These are phyloP conservation scores for Coemansia sp. DNA, from an alignment of 192 early-diverging fungal genomes.

Conservation along the genomic window DNA sequence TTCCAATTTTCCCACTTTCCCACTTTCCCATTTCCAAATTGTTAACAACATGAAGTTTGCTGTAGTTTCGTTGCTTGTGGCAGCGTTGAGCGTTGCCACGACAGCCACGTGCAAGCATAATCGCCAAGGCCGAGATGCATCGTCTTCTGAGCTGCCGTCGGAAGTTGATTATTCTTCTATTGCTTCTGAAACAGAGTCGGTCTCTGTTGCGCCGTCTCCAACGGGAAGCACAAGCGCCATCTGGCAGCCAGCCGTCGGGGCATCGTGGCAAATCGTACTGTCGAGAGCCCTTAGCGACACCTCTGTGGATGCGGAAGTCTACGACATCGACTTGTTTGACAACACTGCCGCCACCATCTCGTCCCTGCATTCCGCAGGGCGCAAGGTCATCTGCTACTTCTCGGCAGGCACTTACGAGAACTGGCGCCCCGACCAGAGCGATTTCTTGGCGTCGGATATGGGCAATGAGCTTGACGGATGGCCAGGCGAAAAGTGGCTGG, in stretches of 20 bases:
- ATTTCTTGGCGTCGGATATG: background rate
- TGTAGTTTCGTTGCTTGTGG: background rate
- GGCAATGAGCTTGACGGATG: slow-evolving; percentile 6
- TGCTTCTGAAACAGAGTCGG: background rate
- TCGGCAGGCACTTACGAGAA: slow-evolving; percentile 6
- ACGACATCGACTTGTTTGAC: slow-evolving; percentile 1
- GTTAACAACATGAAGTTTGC: slow-evolving; percentile 8
- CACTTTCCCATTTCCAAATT: background rate
- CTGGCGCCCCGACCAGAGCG: slow-evolving; percentile 1
- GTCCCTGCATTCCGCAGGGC: background rate
- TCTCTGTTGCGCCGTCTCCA: background rate
- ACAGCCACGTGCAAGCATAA: background rate
- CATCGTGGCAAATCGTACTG: slow-evolving; percentile 5
- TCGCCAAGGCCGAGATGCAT: background rate
- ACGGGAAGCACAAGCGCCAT: background rate
- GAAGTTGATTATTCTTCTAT: background rate
- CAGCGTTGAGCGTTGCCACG: background rate
- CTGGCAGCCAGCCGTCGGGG: background rate
- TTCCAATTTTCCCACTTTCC: too few relatives aligned
- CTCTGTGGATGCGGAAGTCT: background rate
- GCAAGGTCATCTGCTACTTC: slow-evolving; percentile 9
- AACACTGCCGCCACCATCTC: slow-evolving; percentile 1
- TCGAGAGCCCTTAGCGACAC: background rate
- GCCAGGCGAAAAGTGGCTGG: slow-evolving; percentile 1
- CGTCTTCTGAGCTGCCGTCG: background rate